Conservation (phyloP, 75 land plant genomes). For the Sequoiadendron giganteum region DNA sequence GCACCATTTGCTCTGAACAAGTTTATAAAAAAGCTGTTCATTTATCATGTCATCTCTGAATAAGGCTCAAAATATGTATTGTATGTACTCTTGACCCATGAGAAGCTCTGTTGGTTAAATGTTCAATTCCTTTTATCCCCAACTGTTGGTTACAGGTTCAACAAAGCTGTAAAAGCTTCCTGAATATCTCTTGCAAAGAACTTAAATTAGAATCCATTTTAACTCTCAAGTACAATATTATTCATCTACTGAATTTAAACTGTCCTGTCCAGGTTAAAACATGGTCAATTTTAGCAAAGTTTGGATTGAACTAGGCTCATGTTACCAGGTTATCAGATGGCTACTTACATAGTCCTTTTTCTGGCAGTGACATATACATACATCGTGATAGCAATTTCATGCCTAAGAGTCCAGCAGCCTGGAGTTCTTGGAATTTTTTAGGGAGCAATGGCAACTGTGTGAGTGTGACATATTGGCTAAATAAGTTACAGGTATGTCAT, state of each 20-base stretch:
- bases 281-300: not conserved
- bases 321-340: not conserved
- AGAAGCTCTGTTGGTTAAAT: not conserved
- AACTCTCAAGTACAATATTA: not conserved
- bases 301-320: not conserved
- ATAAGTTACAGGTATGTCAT: slow-evolving; percentile 78
- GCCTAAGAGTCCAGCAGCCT: slow-evolving; percentile 84
- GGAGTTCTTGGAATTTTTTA: slow-evolving; percentile 98
- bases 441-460: slow-evolving; percentile 55
- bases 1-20: not conserved
- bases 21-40: not conserved
- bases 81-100: not conserved
- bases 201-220: not conserved
- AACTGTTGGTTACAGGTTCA: not conserved
- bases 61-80: not conserved
- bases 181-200: not conserved
- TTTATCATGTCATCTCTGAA: not conserved
- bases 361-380: slow-evolving; percentile 79
- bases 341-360: not conserved
- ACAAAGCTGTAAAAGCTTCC: not conserved
- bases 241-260: not conserved
- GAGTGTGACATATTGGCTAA: slow-evolving; percentile 94
- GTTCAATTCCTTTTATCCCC: not conserved
- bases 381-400: slow-evolving; percentile 77
- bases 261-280: not conserved